A percentile compares a stretch with the other conserved stretches of the same genome.
These are phyloP conservation scores for Chrysophaeum taylorii DNA, from an alignment of 352 stramenopile genomes.

Conservation along the genomic window DNA sequence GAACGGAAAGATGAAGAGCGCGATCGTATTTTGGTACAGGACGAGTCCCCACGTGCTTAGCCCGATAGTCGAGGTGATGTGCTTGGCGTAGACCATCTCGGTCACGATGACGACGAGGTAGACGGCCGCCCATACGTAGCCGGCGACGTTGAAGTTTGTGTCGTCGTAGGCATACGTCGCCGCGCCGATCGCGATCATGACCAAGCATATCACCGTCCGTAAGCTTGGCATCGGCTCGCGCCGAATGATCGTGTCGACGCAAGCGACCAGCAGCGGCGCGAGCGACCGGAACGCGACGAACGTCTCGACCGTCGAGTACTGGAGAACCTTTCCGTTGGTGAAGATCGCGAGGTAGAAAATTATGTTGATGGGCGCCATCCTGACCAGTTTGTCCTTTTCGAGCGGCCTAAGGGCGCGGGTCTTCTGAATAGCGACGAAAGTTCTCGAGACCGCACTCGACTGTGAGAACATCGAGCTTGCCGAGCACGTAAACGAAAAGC, in stretches of 20 bases:
- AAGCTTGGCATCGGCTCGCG: conserved; percentile 49
- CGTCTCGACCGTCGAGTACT: conserved; percentile 63
- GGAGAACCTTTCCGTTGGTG: conserved; percentile 61
- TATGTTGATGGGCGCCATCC: conserved; percentile 31
- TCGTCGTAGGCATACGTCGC: conserved; percentile 50
- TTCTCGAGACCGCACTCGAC: no score
- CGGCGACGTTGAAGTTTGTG: conserved; percentile 46
- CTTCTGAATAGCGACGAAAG: no score
- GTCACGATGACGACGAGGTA: conserved; percentile 61
- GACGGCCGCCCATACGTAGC: conserved; percentile 54
- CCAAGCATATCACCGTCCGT: conserved; percentile 41
- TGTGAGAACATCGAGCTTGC: neutral
- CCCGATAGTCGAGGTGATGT: conserved; percentile 25
- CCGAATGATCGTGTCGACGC: conserved; percentile 60
- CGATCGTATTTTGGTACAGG: conserved; percentile 24
- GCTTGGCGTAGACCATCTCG: conserved; percentile 57
- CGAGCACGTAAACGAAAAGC: neutral
- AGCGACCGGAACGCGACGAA: conserved; percentile 64
- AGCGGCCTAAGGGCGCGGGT: no score
- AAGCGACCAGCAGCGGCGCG: conserved; percentile 49
- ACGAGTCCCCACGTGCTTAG: conserved; percentile 21
- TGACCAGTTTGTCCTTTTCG: neutral
- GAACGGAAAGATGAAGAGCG: conserved; percentile 3
- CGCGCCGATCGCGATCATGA: conserved; percentile 48
- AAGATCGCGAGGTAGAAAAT: conserved; percentile 59